phyloP scores from a whole-genome alignment of 2,329 filamentous ascomycete species.

The Xylariomycetidae sp. region DNA sequence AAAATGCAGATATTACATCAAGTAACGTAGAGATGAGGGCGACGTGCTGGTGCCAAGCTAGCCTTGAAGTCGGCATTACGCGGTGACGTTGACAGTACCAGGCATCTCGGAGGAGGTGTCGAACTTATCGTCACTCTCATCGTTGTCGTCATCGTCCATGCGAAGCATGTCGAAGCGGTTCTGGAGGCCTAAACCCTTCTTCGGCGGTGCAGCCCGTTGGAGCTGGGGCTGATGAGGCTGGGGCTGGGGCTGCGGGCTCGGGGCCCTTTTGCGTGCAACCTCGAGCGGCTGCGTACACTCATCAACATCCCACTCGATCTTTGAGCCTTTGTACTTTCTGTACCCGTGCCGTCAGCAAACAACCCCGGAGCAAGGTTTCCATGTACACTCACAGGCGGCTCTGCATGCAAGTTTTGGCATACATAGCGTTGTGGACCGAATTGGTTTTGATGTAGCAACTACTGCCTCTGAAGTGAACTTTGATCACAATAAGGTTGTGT shows the following conservation, averaged over 20 bases:
- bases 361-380: constrained; percentile 1
- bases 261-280: constrained; percentile 19
- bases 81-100: constrained; percentile 19
- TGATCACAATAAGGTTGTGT: constrained; percentile 67
- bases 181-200: constrained; percentile 9
- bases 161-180: constrained; percentile 25
- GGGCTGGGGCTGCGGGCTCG: constrained; percentile 9
- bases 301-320: constrained; percentile 65
- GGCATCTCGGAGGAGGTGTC: constrained; percentile 25
- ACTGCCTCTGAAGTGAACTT: constrained; percentile 50
- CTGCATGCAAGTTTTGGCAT: constrained; percentile 74
- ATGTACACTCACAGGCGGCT: constrained; percentile 40
- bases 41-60: neutral
- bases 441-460: constrained; percentile 69
- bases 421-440: constrained; percentile 68
- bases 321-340: constrained; percentile 62
- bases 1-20: neutral
- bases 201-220: neutral
- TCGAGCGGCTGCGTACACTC: constrained; percentile 61
- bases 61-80: constrained; percentile 6
- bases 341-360: constrained; percentile 24
- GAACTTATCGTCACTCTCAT: constrained; percentile 24
- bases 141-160: constrained; percentile 24
- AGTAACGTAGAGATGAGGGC: neutral
- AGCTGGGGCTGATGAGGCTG: neutral